These are phyloP conservation scores for Avena atlantica DNA, from an alignment of 176 grass and related monocot genomes.

Conservation along the genomic window DNA sequence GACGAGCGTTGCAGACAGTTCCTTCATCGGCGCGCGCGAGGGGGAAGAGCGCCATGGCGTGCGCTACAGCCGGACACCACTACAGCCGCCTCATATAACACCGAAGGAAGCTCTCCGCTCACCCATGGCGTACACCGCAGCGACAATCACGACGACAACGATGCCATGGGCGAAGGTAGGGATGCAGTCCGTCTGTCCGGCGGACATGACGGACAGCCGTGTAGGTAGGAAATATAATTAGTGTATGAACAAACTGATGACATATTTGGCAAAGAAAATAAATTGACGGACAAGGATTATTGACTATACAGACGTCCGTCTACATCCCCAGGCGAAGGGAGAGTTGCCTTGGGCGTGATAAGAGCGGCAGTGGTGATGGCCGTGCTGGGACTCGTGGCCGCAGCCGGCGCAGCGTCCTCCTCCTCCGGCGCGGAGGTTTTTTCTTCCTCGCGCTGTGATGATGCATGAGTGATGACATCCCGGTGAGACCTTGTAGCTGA, in stretches of 20 bases:
- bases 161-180: constrained; percentile 36
- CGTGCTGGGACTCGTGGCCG: background rate
- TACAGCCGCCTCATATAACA: background rate
- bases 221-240: too few relatives aligned
- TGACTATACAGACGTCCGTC: too few relatives aligned
- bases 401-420: background rate
- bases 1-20: background rate
- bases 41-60: too few relatives aligned
- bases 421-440: background rate
- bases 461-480: too few relatives aligned
- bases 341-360: background rate
- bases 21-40: too few relatives aligned
- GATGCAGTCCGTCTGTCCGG: too few relatives aligned
- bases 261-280: too few relatives aligned
- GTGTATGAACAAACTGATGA: too few relatives aligned
- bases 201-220: too few relatives aligned
- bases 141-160: background rate
- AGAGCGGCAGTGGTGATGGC: background rate
- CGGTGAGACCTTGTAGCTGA: too few relatives aligned
- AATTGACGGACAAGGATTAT: too few relatives aligned
- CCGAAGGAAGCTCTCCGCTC: background rate
- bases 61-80: too few relatives aligned
- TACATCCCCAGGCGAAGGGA: constrained; percentile 14
- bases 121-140: constrained; percentile 33
- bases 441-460: background rate